Evolutionary conservation across 2,329 filamentous ascomycete genomes (phyloP).

Genomic region (Bipolaris oryzae): DNA sequence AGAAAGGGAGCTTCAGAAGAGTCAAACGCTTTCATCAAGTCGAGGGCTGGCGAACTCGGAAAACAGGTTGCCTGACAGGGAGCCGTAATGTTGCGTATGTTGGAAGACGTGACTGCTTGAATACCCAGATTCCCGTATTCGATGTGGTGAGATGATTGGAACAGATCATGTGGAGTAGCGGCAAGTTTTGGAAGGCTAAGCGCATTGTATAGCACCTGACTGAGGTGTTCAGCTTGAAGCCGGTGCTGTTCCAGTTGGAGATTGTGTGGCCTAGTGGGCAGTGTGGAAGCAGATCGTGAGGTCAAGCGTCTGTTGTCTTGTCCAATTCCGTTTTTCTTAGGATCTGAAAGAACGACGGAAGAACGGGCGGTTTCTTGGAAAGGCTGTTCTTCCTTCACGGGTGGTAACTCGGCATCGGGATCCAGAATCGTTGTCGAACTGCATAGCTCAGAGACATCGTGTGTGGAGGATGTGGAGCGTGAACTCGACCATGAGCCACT

Average conservation of each 20-base stretch:
- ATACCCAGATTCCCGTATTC: slow-evolving; percentile 17
- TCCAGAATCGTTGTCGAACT: neutral
- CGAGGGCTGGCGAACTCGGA: neutral
- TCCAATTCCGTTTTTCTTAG: no score
- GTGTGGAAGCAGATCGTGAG: slow-evolving; percentile 5
- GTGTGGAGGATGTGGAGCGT: slow-evolving; percentile 24
- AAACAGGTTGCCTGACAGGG: neutral
- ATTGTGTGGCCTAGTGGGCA: slow-evolving; percentile 1
- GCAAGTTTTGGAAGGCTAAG: slow-evolving; percentile 3
- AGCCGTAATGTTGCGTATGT: slow-evolving; percentile 18
- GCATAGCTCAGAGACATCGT: slow-evolving; percentile 14
- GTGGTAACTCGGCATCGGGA: neutral
- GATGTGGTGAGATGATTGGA: slow-evolving; percentile 1
- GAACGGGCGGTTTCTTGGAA: neutral
- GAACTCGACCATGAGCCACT: slow-evolving; percentile 22
- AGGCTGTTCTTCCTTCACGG: neutral
- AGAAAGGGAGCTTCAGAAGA: neutral
- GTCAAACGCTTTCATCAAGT: neutral
- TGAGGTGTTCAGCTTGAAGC: slow-evolving; percentile 33
- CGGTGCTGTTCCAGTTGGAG: slow-evolving; percentile 23
- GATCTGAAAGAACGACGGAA: neutral
- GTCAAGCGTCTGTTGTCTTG: neutral
- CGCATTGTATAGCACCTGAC: slow-evolving; percentile 31
- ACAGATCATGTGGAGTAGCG: slow-evolving; percentile 7
- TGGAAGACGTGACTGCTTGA: slow-evolving; percentile 7